Conservation (phyloP, 2,329 filamentous ascomycete genomes). For the Pezizomycotina sp. region DNA sequence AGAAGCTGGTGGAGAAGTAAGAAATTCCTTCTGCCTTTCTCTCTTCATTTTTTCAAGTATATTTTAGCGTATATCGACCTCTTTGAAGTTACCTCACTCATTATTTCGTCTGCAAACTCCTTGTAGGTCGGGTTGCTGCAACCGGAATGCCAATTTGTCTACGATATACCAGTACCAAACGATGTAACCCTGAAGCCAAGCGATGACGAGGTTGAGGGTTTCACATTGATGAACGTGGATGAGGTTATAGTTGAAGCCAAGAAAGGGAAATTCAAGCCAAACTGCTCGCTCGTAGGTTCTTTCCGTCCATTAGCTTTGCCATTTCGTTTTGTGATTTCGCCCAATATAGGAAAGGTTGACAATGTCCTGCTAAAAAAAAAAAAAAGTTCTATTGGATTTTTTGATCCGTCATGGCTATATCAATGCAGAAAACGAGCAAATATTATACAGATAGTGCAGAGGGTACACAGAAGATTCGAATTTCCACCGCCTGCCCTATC, state of each 20-base stretch:
- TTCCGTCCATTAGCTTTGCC: neutral
- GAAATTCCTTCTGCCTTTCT: no score
- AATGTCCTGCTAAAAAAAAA: no score
- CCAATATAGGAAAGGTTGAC: neutral
- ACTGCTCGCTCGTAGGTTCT: conserved; percentile 41
- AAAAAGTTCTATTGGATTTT: no score
- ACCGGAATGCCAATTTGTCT: conserved; percentile 82
- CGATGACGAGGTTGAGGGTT: conserved; percentile 78
- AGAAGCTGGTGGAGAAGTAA: conserved; percentile 61
- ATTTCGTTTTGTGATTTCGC: neutral
- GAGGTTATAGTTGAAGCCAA: conserved; percentile 55
- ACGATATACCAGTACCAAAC: conserved; percentile 61
- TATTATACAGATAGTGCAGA: no score
- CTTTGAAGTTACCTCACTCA: no score
- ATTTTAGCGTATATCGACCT: no score
- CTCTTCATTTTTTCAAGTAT: no score
- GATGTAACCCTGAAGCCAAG: conserved; percentile 55
- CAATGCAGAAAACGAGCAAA: no score
- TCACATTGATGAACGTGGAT: conserved; percentile 29
- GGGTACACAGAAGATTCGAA: no score
- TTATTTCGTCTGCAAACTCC: no score
- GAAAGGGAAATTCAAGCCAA: conserved; percentile 73
- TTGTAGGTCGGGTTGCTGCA: conserved; percentile 45
- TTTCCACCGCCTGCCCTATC: no score
- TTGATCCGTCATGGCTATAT: no score